Conservation (phyloP, 2,329 filamentous ascomycete genomes). For the Remersonia thermophila region DNA sequence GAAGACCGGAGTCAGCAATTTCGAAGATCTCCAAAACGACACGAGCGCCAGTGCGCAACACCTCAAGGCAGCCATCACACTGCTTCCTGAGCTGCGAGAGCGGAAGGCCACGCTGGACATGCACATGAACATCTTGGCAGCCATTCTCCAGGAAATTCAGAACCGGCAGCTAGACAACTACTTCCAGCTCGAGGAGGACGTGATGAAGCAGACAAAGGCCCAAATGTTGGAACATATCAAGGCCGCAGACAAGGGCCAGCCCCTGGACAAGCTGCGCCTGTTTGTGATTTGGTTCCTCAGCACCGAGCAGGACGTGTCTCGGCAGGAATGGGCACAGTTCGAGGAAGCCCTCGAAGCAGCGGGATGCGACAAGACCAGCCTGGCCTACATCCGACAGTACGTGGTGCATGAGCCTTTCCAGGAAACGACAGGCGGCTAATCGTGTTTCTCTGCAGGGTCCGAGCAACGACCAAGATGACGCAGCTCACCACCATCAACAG, state of each 20-base stretch:
- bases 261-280: constrained; percentile 78
- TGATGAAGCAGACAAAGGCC: constrained; percentile 79
- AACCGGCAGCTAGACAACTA: constrained; percentile 91
- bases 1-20: constrained; percentile 83
- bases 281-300: constrained; percentile 98
- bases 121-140: constrained; percentile 97
- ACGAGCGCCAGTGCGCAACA: constrained; percentile 83
- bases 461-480: constrained; percentile 93
- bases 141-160: constrained; percentile 67
- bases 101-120: constrained; percentile 89
- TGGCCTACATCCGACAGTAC: constrained; percentile 79
- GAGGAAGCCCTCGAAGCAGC: constrained; percentile 68
- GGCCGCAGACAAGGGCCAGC: constrained; percentile 68
- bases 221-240: constrained; percentile 82
- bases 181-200: constrained; percentile 87
- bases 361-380: constrained; percentile 62
- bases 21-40: constrained; percentile 87
- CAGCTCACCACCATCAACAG: constrained; percentile 88
- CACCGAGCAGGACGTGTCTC: constrained; percentile 76
- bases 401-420: constrained; percentile 19
- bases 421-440: too few relatives aligned
- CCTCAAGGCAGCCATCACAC: constrained; percentile 86
- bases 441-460: constrained; percentile 40
- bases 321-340: constrained; percentile 73
- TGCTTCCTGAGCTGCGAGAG: constrained; percentile 83